Base-by-base conservation (phyloP, 495 filamentous ascomycete species). In the Aspergillus leporis region DNA sequence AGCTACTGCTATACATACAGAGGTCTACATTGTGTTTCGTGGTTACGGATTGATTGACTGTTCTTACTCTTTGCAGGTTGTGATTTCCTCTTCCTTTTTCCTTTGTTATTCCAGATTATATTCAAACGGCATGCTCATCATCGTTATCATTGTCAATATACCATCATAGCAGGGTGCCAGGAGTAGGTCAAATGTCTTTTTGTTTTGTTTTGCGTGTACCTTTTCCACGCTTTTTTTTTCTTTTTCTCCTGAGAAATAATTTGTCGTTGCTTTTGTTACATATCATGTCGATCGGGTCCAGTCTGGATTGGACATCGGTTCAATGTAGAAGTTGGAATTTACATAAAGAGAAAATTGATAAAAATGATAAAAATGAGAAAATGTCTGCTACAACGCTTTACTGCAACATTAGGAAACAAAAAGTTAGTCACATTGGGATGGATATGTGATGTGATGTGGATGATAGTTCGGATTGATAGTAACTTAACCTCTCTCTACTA, bases 111-210 rank as follows among this genome's bases (percentile, higher is more conserved):
- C 54, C 55, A 36, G 34, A 63, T 60, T 60, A 59, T 67, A 62
- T 67, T 53, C 53, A 56, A 60, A 54, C 59, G 57, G 65, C 61
- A 67, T 66, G 60, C 53, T 59, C 40, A 54, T 59, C 57, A 59
- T 60, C 34, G 55, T 60, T 61, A 64, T 64, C 64, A 63, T 63
- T 58, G 59, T 64, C 61, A 60, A 67, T 67, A 67, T 67, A 67
- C 65, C 65, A 67, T 64, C 65, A 64, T 67, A 67, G 65, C 65
- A 67, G 61, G 65, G 65, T 60, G 65, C 63, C 59, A 64, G 67
- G 67, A 70, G 67, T 65, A 61, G 63, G 63, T 62, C 62, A 47
- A 63, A 51, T 46, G 48, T 60, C 48, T 53, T 61, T 22, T 60
- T 66, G 19, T 58, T 60, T 49, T 58, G 22, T 47, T 49, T 58